Evolutionary conservation across 2,329 filamentous ascomycete genomes (phyloP).

Genomic region (Sporothrix phasma): DNA sequence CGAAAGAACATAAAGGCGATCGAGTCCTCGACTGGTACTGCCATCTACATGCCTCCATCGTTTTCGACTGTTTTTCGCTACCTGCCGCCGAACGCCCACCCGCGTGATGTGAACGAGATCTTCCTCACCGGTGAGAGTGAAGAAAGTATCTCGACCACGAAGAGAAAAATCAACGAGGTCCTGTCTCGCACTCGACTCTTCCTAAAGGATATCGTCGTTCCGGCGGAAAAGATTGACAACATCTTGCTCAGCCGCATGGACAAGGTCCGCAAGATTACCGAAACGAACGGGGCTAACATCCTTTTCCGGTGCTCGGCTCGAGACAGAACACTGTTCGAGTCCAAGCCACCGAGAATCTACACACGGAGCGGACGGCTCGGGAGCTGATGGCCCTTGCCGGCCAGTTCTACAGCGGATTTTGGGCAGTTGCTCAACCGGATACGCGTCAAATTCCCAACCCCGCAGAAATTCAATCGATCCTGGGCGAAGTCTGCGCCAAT

Average conservation of each 20-base stretch:
- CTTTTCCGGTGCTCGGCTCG: constrained; percentile 82
- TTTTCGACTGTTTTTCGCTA: constrained; percentile 91
- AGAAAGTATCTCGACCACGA: constrained; percentile 77
- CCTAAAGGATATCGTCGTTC: constrained; percentile 85
- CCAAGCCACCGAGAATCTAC: constrained; percentile 84
- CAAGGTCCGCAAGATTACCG: constrained; percentile 96
- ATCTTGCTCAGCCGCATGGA: constrained; percentile 84
- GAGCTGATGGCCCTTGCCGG: constrained; percentile 94
- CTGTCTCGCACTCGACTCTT: constrained; percentile 71
- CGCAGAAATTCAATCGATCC: constrained; percentile 76
- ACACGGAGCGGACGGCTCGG: constrained; percentile 87
- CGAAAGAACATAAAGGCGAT: constrained; percentile 97
- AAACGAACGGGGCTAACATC: constrained; percentile 91
- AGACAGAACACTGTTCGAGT: constrained; percentile 78
- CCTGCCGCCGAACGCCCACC: constrained; percentile 68
- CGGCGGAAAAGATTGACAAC: constrained; percentile 87
- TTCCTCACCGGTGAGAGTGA: constrained; percentile 87
- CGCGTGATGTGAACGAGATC: constrained; percentile 78
- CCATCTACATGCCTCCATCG: constrained; percentile 94
- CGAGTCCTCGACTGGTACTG: constrained; percentile 88
- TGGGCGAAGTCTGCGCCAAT: constrained; percentile 91
- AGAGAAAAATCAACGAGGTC: constrained; percentile 82
- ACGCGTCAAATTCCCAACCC: constrained; percentile 49
- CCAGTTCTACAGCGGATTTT: constrained; percentile 94
- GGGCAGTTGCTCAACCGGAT: constrained; percentile 81